Percentiles rank a stretch among this genome's conserved stretches.
Evolutionary conservation across 108 stramenopile genomes (phyloP).

Genomic region (Nitzschia sp.): DNA sequence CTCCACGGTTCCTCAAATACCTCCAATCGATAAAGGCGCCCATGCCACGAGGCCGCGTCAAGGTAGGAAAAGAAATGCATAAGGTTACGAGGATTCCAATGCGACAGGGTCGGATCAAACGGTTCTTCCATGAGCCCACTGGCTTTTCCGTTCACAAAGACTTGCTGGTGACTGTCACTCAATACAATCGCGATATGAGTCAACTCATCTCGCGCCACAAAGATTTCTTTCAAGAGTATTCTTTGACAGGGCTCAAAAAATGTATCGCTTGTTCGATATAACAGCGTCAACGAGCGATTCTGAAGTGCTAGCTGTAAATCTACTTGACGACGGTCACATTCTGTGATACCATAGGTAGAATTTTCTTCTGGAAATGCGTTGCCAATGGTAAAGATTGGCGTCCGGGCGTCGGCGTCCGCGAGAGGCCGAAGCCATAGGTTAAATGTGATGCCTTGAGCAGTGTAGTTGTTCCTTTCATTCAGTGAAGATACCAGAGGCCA

Average conservation of each 20-base stretch:
- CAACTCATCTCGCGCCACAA: constrained; percentile 7
- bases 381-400: background rate
- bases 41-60: constrained; percentile 17
- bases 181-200: constrained; percentile 29
- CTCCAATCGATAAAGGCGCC: constrained; percentile 25
- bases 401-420: background rate
- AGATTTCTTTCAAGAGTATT: background rate
- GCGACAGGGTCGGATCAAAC: constrained; percentile 24
- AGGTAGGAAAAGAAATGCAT: constrained; percentile 25
- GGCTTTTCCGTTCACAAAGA: constrained; percentile 36
- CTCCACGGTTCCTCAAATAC: constrained; percentile 6
- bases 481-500: background rate
- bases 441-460: constrained; percentile 4
- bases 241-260: constrained; percentile 39
- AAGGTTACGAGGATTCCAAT: constrained; percentile 26
- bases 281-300: constrained; percentile 16
- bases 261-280: constrained; percentile 37
- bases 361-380: background rate
- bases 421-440: constrained; percentile 18
- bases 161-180: constrained; percentile 22
- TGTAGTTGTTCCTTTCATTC: background rate
- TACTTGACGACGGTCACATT: constrained; percentile 23
- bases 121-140: constrained; percentile 11
- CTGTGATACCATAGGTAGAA: background rate
- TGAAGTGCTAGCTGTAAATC: constrained; percentile 34